Percentiles rank a stretch among this genome's conserved stretches.
These are phyloP conservation scores for Tetracladium setigerum DNA, from an alignment of 495 filamentous ascomycete genomes.

Conservation along the genomic window DNA sequence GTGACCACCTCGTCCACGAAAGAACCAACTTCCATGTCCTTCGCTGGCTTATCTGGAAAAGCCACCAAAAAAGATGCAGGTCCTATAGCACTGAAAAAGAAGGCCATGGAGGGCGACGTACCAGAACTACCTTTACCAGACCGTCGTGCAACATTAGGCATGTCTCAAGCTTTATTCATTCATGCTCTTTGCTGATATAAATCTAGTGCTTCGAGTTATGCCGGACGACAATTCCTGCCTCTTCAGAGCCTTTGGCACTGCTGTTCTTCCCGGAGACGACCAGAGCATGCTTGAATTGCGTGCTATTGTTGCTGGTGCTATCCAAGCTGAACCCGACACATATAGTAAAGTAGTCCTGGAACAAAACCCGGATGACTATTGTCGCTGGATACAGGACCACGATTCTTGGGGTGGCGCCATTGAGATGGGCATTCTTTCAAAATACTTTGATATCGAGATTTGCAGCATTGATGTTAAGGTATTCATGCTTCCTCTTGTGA, in stretches of 20 bases:
- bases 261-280: slow-evolving; percentile 64
- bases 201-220: slow-evolving; percentile 78
- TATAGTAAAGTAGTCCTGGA: slow-evolving; percentile 76
- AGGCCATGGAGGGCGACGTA: slow-evolving; percentile 42
- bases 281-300: slow-evolving; percentile 65
- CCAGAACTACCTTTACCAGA: slow-evolving; percentile 60
- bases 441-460: slow-evolving; percentile 84
- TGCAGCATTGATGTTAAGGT: slow-evolving; percentile 65
- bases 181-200: slow-evolving; percentile 2
- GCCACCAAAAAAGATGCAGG: neutral
- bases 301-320: slow-evolving; percentile 71
- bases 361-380: slow-evolving; percentile 67
- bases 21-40: neutral
- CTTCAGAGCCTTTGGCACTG: slow-evolving; percentile 80
- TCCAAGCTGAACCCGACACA: slow-evolving; percentile 60
- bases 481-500: neutral
- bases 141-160: slow-evolving; percentile 49
- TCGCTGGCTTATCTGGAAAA: neutral
- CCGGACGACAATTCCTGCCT: slow-evolving; percentile 95
- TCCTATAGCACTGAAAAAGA: slow-evolving; percentile 19
- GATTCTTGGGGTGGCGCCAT: slow-evolving; percentile 90
- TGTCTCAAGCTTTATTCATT: neutral
- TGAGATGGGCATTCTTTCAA: slow-evolving; percentile 76
- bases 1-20: too few relatives aligned
- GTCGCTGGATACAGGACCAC: slow-evolving; percentile 71